Evolutionary conservation across 257 asterid species (phyloP).

Genomic region (Lantana camara): DNA sequence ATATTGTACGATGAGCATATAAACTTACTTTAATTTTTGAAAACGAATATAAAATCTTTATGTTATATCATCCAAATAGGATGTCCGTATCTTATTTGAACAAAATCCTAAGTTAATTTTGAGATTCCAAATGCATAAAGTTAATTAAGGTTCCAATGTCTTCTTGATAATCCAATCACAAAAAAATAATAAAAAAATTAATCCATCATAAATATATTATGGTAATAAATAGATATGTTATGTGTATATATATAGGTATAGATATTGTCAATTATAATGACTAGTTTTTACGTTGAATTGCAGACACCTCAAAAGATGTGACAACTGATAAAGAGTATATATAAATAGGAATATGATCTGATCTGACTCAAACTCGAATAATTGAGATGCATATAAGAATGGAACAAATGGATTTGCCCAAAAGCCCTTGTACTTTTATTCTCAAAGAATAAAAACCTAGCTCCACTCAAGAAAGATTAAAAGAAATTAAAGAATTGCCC

Average conservation of each 20-base stretch:
- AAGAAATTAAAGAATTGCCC: not conserved
- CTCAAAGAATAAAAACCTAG: constrained; percentile 16
- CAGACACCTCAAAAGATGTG: too few species aligned
- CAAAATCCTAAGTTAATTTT: constrained; percentile 1
- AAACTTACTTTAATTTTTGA: not conserved
- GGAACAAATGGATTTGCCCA: not conserved
- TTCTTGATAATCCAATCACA: constrained; percentile 32
- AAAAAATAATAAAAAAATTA: constrained; percentile 16
- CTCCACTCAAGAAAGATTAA: not conserved
- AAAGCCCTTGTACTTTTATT: constrained; percentile 13
- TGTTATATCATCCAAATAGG: constrained; percentile 18
- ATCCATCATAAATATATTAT: not conserved
- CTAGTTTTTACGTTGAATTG: too few species aligned
- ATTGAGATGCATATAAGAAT: too few species aligned
- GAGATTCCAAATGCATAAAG: constrained; percentile 22
- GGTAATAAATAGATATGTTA: not conserved
- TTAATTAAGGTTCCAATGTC: constrained; percentile 26
- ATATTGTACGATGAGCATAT: not conserved
- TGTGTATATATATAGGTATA: too few species aligned
- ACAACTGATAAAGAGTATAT: too few species aligned
- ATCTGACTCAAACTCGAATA: too few species aligned
- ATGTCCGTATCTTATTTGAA: constrained; percentile 18
- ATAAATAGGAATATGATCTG: too few species aligned
- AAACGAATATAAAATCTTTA: not conserved
- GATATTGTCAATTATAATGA: too few species aligned